Evolutionary conservation across 768 basidiomycete genomes (phyloP).

Genomic region (Tulasnella sp.): DNA sequence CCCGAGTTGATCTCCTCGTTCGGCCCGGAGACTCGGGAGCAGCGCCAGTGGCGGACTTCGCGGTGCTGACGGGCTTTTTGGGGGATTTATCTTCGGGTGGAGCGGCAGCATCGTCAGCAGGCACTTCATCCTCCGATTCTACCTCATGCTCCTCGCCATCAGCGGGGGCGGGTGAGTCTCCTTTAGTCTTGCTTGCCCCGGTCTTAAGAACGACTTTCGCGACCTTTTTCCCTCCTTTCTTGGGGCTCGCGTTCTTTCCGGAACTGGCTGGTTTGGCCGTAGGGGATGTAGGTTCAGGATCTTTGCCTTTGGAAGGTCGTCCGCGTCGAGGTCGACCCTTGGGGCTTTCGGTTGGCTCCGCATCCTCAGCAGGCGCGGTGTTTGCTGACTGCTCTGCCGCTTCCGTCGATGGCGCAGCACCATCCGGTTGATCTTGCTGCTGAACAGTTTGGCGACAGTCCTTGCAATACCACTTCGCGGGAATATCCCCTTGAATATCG

Average conservation of each 20-base stretch:
- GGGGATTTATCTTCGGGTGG: background rate
- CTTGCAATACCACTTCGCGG: constrained; percentile 21
- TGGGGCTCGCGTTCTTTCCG: background rate
- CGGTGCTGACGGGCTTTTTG: background rate
- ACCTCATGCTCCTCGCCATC: constrained; percentile 15
- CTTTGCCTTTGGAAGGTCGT: constrained; percentile 13
- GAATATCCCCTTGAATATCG: constrained; percentile 21
- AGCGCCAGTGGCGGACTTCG: background rate
- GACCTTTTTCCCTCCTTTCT: constrained; percentile 14
- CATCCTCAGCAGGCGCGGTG: background rate
- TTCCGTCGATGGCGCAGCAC: background rate
- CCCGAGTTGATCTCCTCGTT: background rate
- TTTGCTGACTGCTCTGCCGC: background rate
- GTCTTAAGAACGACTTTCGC: constrained; percentile 5
- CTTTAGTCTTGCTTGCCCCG: background rate
- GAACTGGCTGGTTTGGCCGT: background rate
- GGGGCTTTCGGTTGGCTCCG: background rate
- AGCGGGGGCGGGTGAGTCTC: background rate
- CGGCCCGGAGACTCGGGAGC: constrained; percentile 4
- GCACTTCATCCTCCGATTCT: constrained; percentile 22
- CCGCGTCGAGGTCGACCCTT: constrained; percentile 15
- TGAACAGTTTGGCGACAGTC: constrained; percentile 17
- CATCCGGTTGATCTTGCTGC: background rate
- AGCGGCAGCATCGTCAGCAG: background rate
- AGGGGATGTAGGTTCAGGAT: constrained; percentile 1